Base-by-base conservation (phyloP, 257 asterid species). In the Fraxinus americana region DNA sequence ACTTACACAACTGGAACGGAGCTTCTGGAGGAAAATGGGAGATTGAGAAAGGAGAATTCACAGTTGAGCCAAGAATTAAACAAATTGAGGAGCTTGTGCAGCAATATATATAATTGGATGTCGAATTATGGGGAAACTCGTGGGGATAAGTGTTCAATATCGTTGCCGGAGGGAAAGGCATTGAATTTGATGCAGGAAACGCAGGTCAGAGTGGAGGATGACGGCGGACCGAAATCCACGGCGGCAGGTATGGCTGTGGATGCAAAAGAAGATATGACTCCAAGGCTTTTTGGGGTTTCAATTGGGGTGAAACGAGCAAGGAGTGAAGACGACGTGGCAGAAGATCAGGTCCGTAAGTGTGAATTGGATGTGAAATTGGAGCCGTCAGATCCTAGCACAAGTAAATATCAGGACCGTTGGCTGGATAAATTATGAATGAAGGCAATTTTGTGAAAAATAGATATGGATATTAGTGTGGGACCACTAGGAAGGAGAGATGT, bases 221-320 rank as follows among this genome's bases (percentile, higher is more conserved):
- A 65, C 34, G 74, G 74, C 19, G 77, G 74, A 50, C 61, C n/a
- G 7, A 50, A 50, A 17, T 50, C 61, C 27, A 82, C 63, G 43
- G 11, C 43, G 43, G 43, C 43, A 38, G 11, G 11, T 38, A 38
- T 2, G n/a, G 5, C 80, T 81, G 69, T 32, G 0, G 69, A 43
- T 7, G 74, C 43, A n/a, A 71, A 36, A 25, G 7, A 5, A 11
- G 52, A 65, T 6, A 21, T 57, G 14, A 75, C 75, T 66, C 87
- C 84, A 4, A 69, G 85, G 57, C 66, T 83, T 21, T 86, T 86
- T 41, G 87, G 89, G 5, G 85, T 86, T 21, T 57, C 87, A 21
- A 25, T 77, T 48, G 83, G 86, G 0, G 82, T n/a, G 2, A 85
- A 83, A 79, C 87, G 85, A 48, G 77, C 35, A 68, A 81, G 79